These are phyloP conservation scores for Nannizziopsis arthrosporioides DNA, from an alignment of 2,329 filamentous ascomycete species.

Conservation along the genomic window DNA sequence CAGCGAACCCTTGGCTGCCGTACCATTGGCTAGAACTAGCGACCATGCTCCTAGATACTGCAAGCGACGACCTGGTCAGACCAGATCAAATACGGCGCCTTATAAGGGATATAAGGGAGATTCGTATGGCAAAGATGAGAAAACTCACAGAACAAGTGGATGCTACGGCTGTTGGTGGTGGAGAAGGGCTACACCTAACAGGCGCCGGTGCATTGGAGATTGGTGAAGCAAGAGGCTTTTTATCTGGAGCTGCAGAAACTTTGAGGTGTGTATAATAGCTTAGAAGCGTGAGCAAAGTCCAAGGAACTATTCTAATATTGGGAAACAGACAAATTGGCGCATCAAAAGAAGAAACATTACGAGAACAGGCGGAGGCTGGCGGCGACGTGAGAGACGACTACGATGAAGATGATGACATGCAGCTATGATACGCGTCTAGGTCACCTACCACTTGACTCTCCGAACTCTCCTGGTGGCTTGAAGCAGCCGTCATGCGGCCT, in stretches of 20 bases:
- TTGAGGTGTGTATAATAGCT: constrained; percentile 43
- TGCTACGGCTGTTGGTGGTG: constrained; percentile 41
- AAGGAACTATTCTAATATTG: constrained; percentile 11
- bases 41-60: constrained; percentile 74
- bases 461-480: neutral
- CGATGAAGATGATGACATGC: constrained; percentile 54
- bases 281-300: neutral
- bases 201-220: constrained; percentile 92
- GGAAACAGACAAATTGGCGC: constrained; percentile 59
- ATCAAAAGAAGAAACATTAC: constrained; percentile 62
- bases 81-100: constrained; percentile 63
- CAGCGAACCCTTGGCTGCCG: constrained; percentile 48
- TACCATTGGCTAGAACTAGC: constrained; percentile 94
- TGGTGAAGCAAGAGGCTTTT: constrained; percentile 71
- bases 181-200: constrained; percentile 59
- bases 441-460: neutral
- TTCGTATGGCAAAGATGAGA: constrained; percentile 78
- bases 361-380: constrained; percentile 65
- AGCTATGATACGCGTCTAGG: constrained; percentile 26
- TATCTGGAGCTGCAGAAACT: constrained; percentile 76
- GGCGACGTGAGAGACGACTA: constrained; percentile 41
- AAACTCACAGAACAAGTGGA: constrained; percentile 61
- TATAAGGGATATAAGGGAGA: constrained; percentile 72
- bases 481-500: neutral
- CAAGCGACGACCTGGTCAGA: constrained; percentile 66